Evolutionary conservation across 306 rosid genomes (phyloP), one percentile per base, ranked within the genome.

Genomic region (Sicyos baderoa): DNA sequence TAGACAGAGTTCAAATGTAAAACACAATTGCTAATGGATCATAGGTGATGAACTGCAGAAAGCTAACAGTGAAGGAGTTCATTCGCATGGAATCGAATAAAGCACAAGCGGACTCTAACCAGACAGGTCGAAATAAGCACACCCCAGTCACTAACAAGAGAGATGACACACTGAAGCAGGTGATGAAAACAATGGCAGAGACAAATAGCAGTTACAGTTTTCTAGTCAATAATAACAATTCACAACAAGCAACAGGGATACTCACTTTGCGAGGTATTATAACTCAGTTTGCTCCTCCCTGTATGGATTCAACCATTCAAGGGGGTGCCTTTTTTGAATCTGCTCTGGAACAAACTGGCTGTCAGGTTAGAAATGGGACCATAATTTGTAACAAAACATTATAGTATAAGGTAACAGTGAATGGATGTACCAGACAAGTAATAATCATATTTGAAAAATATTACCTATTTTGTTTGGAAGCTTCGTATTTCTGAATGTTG

Each of bases 301-400:
- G 85, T 71, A 77, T 88, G 58, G 79, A 85, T 73, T 86, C 89
- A 10, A 75, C 73, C 52, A 79, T 88, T 23, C 56, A 75, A 44
- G 95, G 92, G 71, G 86, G 83, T 37, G 85, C 92, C n/a, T 86
- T 88, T 74, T 90, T 86, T 50, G 74, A 84, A 70, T 55, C 85
- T 50, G 92, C 90, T 72, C 77, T 84, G 72, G 92, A 88, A 62
- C 95, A 84, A 73, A 86, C 86, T 67, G 86, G 95, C 12, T 90
- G 92, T 49, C 78, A 71, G 47, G 75, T 83, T 3, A 60, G 81
- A 58, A 59, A 86, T 53, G 89, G 84, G 65, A 80, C 72, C 68
- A 47, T 86, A 16, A 16, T 79, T 54, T 76, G 78, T 42, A 71
- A 86, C 17, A 75, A 16, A 68, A 79, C 75, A 84, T 54, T 37